Conservation (phyloP, 345 rosid genomes). For the Lenwebbia sp. region DNA sequence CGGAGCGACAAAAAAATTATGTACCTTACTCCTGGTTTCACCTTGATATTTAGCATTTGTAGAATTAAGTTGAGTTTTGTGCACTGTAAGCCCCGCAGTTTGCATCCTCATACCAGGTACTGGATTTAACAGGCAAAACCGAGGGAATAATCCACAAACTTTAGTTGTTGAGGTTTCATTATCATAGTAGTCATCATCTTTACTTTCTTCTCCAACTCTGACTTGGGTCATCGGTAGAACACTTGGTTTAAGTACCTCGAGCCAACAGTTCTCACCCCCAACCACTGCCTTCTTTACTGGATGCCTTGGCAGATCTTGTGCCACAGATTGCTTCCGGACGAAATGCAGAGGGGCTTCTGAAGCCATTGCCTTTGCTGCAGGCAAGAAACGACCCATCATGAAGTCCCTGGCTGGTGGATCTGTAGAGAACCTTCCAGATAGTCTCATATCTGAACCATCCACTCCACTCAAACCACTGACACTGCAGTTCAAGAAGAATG, state of each 20-base stretch:
- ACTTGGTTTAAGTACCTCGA: conserved; percentile 10
- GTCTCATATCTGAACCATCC: conserved; percentile 23
- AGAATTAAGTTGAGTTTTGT: conserved; percentile 25
- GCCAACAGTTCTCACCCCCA: conserved; percentile 14
- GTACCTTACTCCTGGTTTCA: conserved; percentile 38
- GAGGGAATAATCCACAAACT: conserved; percentile 72
- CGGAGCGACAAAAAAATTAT: neutral
- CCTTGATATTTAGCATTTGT: conserved; percentile 14
- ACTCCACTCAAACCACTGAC: conserved; percentile 9
- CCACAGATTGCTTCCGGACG: conserved; percentile 33
- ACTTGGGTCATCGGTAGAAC: conserved; percentile 10
- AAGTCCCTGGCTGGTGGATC: conserved; percentile 56
- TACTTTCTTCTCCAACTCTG: conserved; percentile 22
- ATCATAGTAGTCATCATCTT: conserved; percentile 27
- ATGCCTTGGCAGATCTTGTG: conserved; percentile 22
- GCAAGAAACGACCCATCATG: conserved; percentile 89
- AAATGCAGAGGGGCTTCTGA: conserved; percentile 47
- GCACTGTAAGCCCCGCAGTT: conserved; percentile 24
- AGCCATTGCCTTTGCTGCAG: conserved; percentile 90
- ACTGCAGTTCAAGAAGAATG: conserved; percentile 8
- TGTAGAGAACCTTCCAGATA: conserved; percentile 31
- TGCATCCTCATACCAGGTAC: conserved; percentile 45
- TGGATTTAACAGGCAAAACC: conserved; percentile 48
- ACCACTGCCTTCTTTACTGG: conserved; percentile 1
- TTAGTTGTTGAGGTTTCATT: conserved; percentile 26